phyloP scores from a whole-genome alignment of 1,284 basidiomycete genomes.

The Fomitiporia mediterranea region DNA sequence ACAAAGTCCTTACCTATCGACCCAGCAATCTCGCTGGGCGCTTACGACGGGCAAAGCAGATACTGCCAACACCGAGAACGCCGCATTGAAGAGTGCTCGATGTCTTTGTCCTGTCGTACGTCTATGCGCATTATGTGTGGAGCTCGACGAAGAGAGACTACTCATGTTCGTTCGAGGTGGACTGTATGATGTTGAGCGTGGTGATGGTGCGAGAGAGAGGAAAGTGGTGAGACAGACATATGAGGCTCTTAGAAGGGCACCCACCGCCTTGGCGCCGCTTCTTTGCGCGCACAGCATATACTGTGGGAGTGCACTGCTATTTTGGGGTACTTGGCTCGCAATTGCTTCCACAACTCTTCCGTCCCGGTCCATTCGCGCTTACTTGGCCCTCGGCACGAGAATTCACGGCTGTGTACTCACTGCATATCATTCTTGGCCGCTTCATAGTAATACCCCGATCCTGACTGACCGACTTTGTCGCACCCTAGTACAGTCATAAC shows the following conservation, averaged over 20 bases:
- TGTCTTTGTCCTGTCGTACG: not conserved
- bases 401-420: too few species aligned
- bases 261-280: not conserved
- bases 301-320: too few species aligned
- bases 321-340: too few species aligned
- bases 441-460: too few species aligned
- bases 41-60: constrained; percentile 2
- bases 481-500: too few species aligned
- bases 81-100: not conserved
- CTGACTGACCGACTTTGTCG: too few species aligned
- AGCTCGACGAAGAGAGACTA: too few species aligned
- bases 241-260: not conserved
- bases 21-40: constrained; percentile 2
- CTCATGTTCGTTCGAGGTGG: not conserved
- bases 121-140: not conserved
- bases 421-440: too few species aligned
- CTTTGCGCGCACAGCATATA: too few species aligned
- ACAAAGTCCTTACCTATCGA: not conserved
- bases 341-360: too few species aligned
- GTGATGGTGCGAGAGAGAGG: not conserved
- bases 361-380: too few species aligned
- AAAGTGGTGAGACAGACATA: not conserved
- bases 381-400: too few species aligned
- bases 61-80: not conserved
- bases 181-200: not conserved